These are phyloP conservation scores for Eimeria falciformis DNA, from an alignment of 169 alveolate genomes.

Conservation along the genomic window DNA sequence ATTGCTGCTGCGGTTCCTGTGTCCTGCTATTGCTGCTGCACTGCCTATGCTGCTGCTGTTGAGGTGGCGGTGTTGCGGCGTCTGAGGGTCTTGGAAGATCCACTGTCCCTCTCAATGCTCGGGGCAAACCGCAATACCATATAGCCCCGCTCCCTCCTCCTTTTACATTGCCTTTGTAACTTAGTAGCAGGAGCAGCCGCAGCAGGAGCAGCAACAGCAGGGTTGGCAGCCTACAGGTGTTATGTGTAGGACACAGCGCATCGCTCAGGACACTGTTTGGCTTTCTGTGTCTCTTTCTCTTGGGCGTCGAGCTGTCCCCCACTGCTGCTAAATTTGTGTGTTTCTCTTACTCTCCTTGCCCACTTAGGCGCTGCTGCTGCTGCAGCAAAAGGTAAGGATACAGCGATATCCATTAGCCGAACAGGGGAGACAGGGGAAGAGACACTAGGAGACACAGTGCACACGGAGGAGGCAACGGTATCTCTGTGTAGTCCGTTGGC, in stretches of 20 bases:
- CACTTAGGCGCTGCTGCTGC: neutral
- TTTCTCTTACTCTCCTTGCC: neutral
- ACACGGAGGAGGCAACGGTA: no score
- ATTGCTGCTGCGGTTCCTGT: no score
- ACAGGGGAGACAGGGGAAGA: no score
- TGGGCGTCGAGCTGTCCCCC: neutral
- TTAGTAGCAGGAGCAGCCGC: neutral
- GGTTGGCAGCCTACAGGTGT: neutral
- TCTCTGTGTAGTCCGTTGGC: no score
- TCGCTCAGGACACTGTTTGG: neutral
- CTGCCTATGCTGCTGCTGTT: no score
- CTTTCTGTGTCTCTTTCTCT: neutral
- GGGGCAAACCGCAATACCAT: neutral
- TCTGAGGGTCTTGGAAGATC: neutral
- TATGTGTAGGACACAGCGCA: neutral
- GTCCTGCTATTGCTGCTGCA: no score
- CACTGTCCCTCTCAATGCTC: neutral
- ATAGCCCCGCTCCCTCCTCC: conserved; percentile 4
- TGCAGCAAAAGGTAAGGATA: neutral
- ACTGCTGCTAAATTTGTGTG: neutral
- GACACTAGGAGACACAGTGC: no score
- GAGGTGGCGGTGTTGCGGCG: no score
- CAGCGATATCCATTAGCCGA: no score
- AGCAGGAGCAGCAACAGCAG: conserved; percentile 16
- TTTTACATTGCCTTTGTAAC: neutral